Conservation (phyloP, 2,329 filamentous ascomycete species). For the Ambrosiella cleistominuta region DNA sequence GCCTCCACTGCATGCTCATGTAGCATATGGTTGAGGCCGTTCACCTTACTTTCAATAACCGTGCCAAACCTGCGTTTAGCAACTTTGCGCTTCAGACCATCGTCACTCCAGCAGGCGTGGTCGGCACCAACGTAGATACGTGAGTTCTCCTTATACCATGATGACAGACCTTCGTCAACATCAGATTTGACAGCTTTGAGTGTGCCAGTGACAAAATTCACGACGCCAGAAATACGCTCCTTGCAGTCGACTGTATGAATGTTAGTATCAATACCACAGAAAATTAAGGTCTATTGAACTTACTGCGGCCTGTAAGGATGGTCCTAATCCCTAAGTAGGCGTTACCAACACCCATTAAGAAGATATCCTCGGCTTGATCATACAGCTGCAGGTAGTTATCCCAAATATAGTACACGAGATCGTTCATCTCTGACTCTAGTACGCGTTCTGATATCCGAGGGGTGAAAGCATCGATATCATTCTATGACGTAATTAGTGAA, state of each 20-base stretch:
- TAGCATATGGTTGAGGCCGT: slow-evolving; percentile 39
- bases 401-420: slow-evolving; percentile 78
- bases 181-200: slow-evolving; percentile 68
- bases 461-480: slow-evolving; percentile 30
- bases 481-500: not conserved
- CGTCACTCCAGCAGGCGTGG: slow-evolving; percentile 59
- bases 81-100: slow-evolving; percentile 40
- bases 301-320: slow-evolving; percentile 61
- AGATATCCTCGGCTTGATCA: slow-evolving; percentile 52
- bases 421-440: slow-evolving; percentile 44
- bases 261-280: slow-evolving; percentile 10
- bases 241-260: slow-evolving; percentile 36
- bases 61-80: slow-evolving; percentile 42
- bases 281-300: slow-evolving; percentile 12
- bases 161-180: slow-evolving; percentile 49
- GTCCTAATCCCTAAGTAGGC: slow-evolving; percentile 72
- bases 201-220: slow-evolving; percentile 66
- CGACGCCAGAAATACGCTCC: slow-evolving; percentile 47
- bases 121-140: slow-evolving; percentile 58
- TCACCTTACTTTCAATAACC: slow-evolving; percentile 33
- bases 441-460: slow-evolving; percentile 28
- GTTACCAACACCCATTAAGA: slow-evolving; percentile 78
- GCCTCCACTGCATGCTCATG: slow-evolving; percentile 33
- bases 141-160: slow-evolving; percentile 74
- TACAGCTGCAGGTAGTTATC: slow-evolving; percentile 86